Base-by-base conservation (phyloP, 148 eudicot genomes). In the Agrostemma githago region DNA sequence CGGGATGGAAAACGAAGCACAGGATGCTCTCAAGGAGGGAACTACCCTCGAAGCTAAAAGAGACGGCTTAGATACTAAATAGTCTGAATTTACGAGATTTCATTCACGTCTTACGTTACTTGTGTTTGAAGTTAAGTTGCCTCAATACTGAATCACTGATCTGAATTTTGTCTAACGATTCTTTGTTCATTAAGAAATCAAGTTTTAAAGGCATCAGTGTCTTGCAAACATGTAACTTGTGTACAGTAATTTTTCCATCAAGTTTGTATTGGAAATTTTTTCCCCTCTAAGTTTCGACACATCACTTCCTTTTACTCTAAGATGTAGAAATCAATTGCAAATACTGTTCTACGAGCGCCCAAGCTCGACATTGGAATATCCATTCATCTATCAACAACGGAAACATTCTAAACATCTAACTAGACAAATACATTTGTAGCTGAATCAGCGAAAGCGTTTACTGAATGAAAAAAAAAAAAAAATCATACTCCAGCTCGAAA, bases 1-100 rank as follows among this genome's bases (percentile, higher is more conserved):
- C 17, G 87, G 84, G 72, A 84, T 78, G 85, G 89, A 89, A 21
- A 80, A 77, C 2, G 86, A 87, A 78, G 93, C 90, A 6, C 86
- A 79, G 39, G 77, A 76, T 34, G 88, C 89, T 42, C 88, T 89
- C 14, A 85, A 83, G 60, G 93, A 89, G 76, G 89, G 83, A 16
- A 79, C 93, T 20, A 66, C 82, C 39, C 85, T 85, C 39, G 93
- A 89, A 83, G 81, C 87, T 68, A 86, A 72, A 72, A 81, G 86
- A 68, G 76, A 72, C 9, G 72, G 71, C 66, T 8, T 81, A 42
- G 71, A 77, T 72, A 76, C 72, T 62, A 71, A 74, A 57, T 82
- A 84, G 71, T 43, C 21, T 66, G 71, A 75, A 53, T 2, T 21
- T 62, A 11, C 11, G 16, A 62, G 16, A 62, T 10, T 62, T 21